Evolutionary conservation across 2,329 filamentous ascomycete species (phyloP).

Genomic region (Pyrenophora graminea): DNA sequence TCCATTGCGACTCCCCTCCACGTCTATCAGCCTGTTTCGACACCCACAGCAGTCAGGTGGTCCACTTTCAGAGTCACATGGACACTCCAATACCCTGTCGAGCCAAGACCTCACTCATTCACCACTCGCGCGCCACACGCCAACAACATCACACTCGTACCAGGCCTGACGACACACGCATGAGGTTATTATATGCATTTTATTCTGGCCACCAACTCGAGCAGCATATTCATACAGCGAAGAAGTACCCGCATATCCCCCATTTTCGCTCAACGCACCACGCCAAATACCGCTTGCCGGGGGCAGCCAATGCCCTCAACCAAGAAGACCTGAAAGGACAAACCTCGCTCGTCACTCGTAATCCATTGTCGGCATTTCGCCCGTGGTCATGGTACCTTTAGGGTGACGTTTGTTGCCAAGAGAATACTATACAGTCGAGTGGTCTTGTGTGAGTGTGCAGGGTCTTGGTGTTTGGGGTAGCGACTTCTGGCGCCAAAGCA

Average conservation of each 20-base stretch:
- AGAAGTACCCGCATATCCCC: slow-evolving; percentile 9
- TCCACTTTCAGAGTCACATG: no score
- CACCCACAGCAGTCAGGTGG: no score
- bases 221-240: slow-evolving; percentile 27
- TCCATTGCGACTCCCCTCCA: not conserved
- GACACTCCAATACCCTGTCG: slow-evolving; percentile 1
- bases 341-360: slow-evolving; percentile 27
- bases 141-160: slow-evolving; percentile 6
- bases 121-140: not conserved
- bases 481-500: slow-evolving; percentile 8
- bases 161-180: not conserved
- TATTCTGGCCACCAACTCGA: slow-evolving; percentile 9
- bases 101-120: not conserved
- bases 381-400: slow-evolving; percentile 13
- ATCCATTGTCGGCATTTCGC: slow-evolving; percentile 22
- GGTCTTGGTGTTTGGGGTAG: slow-evolving; percentile 9
- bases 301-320: slow-evolving; percentile 8
- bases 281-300: slow-evolving; percentile 5
- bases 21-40: not conserved
- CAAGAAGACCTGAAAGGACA: slow-evolving; percentile 23
- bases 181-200: slow-evolving; percentile 18
- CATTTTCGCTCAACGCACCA: slow-evolving; percentile 7
- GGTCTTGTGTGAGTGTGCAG: slow-evolving; percentile 7
- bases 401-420: slow-evolving; percentile 7
- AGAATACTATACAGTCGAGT: slow-evolving; percentile 30